phyloP scores from a whole-genome alignment of 2,329 filamentous ascomycete species.

The Thielaviopsis populi region DNA sequence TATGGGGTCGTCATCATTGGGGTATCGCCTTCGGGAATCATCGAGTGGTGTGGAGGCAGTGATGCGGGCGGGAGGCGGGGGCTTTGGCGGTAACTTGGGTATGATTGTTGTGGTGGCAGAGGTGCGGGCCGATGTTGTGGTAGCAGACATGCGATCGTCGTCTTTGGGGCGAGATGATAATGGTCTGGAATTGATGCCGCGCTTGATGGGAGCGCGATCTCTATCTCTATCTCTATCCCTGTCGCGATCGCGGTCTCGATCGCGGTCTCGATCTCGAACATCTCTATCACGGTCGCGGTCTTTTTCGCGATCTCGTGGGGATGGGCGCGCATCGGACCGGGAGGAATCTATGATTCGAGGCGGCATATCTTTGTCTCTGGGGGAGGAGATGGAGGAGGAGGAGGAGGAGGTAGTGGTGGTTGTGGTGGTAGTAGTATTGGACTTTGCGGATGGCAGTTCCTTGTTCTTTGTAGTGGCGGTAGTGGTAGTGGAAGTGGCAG shows the following conservation, averaged over 20 bases:
- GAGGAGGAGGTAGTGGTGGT: neutral
- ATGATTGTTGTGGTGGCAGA: neutral
- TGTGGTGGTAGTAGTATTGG: neutral
- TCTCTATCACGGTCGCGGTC: constrained; percentile 1
- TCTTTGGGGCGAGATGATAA: constrained; percentile 7
- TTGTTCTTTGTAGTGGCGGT: neutral
- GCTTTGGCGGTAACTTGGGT: too few relatives aligned
- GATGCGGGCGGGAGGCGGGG: too few relatives aligned
- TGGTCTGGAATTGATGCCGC: neutral
- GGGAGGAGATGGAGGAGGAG: neutral
- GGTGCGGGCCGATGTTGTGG: too few relatives aligned
- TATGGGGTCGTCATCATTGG: neutral
- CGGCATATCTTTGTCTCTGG: neutral
- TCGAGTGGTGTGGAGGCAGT: neutral
- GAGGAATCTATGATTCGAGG: neutral
- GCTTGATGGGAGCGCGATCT: constrained; percentile 1
- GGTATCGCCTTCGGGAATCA: neutral
- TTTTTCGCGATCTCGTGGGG: constrained; percentile 6
- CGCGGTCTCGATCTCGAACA: constrained; percentile 1
- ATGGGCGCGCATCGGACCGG: neutral
- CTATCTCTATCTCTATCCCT: constrained; percentile 10
- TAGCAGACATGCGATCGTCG: neutral
- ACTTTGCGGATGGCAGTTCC: neutral
- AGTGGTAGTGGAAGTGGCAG: neutral
- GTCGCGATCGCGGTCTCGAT: constrained; percentile 8